Conservation (phyloP, 1,139 yeast species). For the Arxiozyma heterogenica region DNA sequence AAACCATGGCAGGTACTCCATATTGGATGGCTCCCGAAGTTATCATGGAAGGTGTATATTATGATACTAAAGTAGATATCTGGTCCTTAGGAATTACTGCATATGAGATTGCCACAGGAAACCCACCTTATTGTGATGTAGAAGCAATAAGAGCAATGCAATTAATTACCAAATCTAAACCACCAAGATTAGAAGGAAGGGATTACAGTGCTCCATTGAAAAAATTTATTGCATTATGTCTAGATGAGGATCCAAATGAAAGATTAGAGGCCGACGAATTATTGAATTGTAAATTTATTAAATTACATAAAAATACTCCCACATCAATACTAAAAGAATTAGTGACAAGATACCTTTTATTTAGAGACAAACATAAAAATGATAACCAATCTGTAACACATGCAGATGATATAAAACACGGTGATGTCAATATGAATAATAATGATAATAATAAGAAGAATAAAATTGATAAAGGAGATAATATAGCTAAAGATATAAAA, state of each 20-base stretch:
- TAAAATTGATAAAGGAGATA: constrained; percentile 10
- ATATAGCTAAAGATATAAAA: not conserved
- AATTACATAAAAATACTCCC: constrained; percentile 49
- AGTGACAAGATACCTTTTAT: constrained; percentile 66
- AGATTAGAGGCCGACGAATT: constrained; percentile 84
- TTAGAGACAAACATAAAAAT: constrained; percentile 57
- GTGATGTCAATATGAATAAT: constrained; percentile 20
- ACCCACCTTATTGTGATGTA: constrained; percentile 93
- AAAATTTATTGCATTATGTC: constrained; percentile 82
- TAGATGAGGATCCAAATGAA: constrained; percentile 88
- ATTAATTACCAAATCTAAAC: constrained; percentile 82
- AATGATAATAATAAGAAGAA: constrained; percentile 19
- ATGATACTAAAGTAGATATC: constrained; percentile 79
- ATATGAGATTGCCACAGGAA: constrained; percentile 92
- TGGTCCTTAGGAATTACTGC: constrained; percentile 94
- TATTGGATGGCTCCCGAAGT: constrained; percentile 99
- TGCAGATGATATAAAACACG: constrained; percentile 25
- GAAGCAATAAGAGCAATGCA: constrained; percentile 95
- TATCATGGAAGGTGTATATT: constrained; percentile 82
- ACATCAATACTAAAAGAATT: constrained; percentile 61
- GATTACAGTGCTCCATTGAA: constrained; percentile 68
- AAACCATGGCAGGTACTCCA: constrained; percentile 97
- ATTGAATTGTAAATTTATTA: constrained; percentile 62
- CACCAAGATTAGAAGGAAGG: constrained; percentile 89
- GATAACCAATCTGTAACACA: constrained; percentile 36